Base-by-base conservation (phyloP, 305 asterid genomes). In the Rubia occidens region DNA sequence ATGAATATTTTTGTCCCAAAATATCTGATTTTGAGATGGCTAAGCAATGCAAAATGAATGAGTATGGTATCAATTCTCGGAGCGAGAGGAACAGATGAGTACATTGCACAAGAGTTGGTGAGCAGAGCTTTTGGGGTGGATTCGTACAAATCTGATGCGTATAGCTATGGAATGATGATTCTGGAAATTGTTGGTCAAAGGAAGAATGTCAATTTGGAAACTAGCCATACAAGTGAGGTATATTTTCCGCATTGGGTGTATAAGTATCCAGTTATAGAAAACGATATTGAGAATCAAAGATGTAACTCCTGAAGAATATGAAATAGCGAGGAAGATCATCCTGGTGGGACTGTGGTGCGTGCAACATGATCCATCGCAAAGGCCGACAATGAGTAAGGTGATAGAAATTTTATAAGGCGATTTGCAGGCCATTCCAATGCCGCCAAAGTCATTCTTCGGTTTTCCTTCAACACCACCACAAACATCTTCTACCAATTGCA, bases 151-250 rank as follows among this genome's bases (percentile, higher is more conserved):
- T 81, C 86, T 0, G 87, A 85, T 40, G 89, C 83, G 4, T 81
- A 83, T 64, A 81, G 86, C 69, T 81, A 74, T 0, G 85, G 86
- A 29, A 81, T 83, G 88, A 70, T 85, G 90, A 64, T 77, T 64
- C 47, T 85, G 59, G 88, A 85, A 17, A 85, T 81, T 26, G 81
- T 15, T 7, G 81, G 42, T 55, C 70, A 70, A 1, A 71, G 51
- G 75, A 74, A 56, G 14, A 77, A 73, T 43, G 68, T 61, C 0
- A 32, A 2, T 14, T 4, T 32, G 20, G 65, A 60, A 26, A 72
- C 66, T 37, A 76, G 76, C 59, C 58, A 20, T 5, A 39, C 69
- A 0, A 78, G 82, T 58, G 81, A 81, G 47, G 37, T 60, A 0
- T 79, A 76, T 58, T 78, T 82, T 54, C 76, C 79, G 1, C 53